Evolutionary conservation across 352 stramenopile species (phyloP), one percentile per base, ranked within the genome.

Genomic region (Phytophthora boehmeriae): DNA sequence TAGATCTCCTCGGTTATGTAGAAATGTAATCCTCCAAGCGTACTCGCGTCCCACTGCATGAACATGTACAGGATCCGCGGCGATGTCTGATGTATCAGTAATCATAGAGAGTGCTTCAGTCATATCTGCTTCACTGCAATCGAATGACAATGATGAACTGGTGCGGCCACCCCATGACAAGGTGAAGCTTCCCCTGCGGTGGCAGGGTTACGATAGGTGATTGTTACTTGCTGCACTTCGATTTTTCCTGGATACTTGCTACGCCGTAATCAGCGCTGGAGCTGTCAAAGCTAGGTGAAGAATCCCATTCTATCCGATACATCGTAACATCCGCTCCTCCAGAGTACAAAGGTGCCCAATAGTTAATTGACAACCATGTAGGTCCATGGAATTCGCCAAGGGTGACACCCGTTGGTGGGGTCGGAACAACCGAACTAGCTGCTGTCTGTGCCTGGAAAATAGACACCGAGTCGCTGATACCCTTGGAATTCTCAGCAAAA

Each of bases 241-340:
- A 84, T 8, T 75, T 71, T 53, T 97, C 91, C 60, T 95, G 76
- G 13, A 98, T 87, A 30, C 81, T 96, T 4, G 80, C 76, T 11
- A 88, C 82, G 0, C 83, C 88, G 50, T 98, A 98, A 47, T 92
- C 77, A 6, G 63, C 60, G 42, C 88, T 96, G 0, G 73, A 80
- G 41, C 88, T 90, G 39, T 93, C 79, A 54, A 98, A 98, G 2
- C 64, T 77, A 4, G 76, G 64, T 0, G 81, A 90, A 0, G 86
- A 93, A 52, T 98, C 93, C 73, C 93, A 97, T 70, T 98, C 92
- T 13, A 98, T 78, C 35, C 86, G 78, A 53, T 98, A 98, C 73
- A 96, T 95, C 2, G 87, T 97, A 39, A 99, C 84, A 9, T 69
- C 58, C 0, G 89, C 78, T 4, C 95, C 96, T 19, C 96, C 96